phyloP scores from a whole-genome alignment of 2,329 filamentous ascomycete species.

The Periglandula ipomoeae region DNA sequence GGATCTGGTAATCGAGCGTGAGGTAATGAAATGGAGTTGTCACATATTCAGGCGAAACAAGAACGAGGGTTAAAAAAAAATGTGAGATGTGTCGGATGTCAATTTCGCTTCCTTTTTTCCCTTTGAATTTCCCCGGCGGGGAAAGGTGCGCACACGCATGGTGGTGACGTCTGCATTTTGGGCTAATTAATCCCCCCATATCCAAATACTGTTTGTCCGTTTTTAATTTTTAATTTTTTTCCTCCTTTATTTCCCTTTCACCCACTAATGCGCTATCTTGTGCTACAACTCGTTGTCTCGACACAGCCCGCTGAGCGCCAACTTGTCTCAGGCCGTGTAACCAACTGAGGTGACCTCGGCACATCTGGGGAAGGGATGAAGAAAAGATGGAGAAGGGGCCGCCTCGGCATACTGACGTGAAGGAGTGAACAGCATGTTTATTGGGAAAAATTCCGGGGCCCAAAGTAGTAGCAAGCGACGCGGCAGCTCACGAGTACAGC shows the following conservation, averaged over 20 bases:
- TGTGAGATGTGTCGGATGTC: background rate
- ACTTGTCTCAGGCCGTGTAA: slow-evolving; percentile 4
- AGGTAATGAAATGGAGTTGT: background rate
- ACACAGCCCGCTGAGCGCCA: slow-evolving; percentile 1
- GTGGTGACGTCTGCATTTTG: background rate
- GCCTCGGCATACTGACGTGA: background rate
- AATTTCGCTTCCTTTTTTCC: background rate
- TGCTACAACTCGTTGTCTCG: background rate
- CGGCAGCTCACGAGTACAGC: no score
- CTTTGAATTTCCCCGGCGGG: background rate
- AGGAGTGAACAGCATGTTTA: no score
- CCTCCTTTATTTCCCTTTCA: background rate
- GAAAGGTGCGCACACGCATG: no score
- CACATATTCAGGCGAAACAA: background rate
- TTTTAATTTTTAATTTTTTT: background rate
- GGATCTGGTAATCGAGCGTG: background rate
- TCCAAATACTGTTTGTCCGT: background rate
- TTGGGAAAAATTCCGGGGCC: no score
- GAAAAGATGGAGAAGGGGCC: background rate
- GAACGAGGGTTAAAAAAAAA: no score
- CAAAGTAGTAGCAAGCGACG: no score
- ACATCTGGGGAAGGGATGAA: background rate
- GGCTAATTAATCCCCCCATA: background rate
- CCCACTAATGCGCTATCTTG: background rate
- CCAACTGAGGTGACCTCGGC: background rate